These are phyloP conservation scores for Kazachstania sp. DNA, from an alignment of 1,139 yeast species.

Conservation along the genomic window DNA sequence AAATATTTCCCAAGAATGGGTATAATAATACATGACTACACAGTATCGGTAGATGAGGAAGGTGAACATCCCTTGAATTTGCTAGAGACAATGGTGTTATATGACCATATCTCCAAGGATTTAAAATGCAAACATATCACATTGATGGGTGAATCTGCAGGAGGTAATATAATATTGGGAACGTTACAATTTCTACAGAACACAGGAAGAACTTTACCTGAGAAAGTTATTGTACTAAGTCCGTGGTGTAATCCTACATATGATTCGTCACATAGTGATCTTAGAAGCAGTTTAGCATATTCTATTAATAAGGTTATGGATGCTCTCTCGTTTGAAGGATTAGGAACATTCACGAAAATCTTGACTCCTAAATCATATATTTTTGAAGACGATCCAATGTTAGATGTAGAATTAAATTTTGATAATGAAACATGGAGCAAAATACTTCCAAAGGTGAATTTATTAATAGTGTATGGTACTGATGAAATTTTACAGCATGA, in stretches of 20 bases:
- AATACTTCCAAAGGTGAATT: slow-evolving; percentile 10
- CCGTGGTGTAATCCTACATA: slow-evolving; percentile 25
- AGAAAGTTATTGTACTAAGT: slow-evolving; percentile 17
- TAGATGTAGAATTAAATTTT: slow-evolving; percentile 18
- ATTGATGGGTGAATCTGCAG: slow-evolving; percentile 25
- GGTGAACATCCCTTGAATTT: slow-evolving; percentile 12
- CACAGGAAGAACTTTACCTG: slow-evolving; percentile 11
- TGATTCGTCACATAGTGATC: neutral
- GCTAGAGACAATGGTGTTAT: slow-evolving; percentile 12
- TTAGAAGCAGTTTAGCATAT: slow-evolving; percentile 2
- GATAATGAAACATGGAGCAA: slow-evolving; percentile 13
- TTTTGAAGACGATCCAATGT: slow-evolving; percentile 10
- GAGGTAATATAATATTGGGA: slow-evolving; percentile 20
- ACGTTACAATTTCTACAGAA: slow-evolving; percentile 12
- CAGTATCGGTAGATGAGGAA: slow-evolving; percentile 5
- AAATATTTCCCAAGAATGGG: slow-evolving; percentile 12
- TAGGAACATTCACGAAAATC: slow-evolving; percentile 11
- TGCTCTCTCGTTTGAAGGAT: slow-evolving; percentile 13
- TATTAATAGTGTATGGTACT: slow-evolving; percentile 18
- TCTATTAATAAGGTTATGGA: slow-evolving; percentile 8
- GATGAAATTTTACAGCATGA: slow-evolving; percentile 19
- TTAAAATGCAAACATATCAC: slow-evolving; percentile 11
- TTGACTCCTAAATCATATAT: slow-evolving; percentile 6
- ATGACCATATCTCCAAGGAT: slow-evolving; percentile 8
- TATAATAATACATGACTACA: slow-evolving; percentile 15